These are phyloP conservation scores for Cupressus sempervirens DNA, from an alignment of 75 land plant genomes.

Conservation along the genomic window DNA sequence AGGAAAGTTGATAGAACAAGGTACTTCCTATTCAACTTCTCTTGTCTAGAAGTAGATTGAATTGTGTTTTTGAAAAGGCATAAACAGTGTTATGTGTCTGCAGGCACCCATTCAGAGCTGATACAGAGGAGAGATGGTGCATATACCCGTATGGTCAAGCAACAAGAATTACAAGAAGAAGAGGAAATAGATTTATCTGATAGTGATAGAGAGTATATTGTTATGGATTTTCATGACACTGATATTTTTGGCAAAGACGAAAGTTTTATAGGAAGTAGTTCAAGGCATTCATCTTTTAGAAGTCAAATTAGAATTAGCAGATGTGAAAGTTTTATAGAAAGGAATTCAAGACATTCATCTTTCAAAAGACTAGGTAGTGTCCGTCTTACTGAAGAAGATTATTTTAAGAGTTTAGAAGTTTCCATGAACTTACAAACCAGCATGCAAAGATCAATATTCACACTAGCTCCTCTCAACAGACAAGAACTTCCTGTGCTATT, in stretches of 20 bases:
- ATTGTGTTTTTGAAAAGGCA: background rate
- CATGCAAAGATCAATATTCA: background rate
- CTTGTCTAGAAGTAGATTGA: background rate
- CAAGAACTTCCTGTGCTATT: slow-evolving; percentile 50
- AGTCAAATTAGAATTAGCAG: background rate
- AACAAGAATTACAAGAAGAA: slow-evolving; percentile 18
- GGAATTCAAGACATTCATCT: slow-evolving; percentile 10
- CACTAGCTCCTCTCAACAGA: slow-evolving; percentile 57
- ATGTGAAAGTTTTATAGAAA: slow-evolving; percentile 8
- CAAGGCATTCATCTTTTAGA: background rate
- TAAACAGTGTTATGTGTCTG: background rate
- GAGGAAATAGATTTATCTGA: slow-evolving; percentile 14
- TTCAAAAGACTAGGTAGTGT: slow-evolving; percentile 15
- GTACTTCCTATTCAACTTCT: background rate
- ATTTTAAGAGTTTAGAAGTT: background rate
- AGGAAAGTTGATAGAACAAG: slow-evolving; percentile 23
- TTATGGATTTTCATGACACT: slow-evolving; percentile 5
- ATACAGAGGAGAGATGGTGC: slow-evolving; percentile 50
- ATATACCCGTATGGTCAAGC: slow-evolving; percentile 55
- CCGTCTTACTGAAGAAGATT: background rate
- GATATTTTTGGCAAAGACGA: background rate
- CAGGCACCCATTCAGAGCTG: slow-evolving; percentile 64
- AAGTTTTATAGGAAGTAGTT: slow-evolving; percentile 14
- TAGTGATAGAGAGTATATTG: slow-evolving; percentile 1
- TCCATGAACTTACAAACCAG: background rate